These are phyloP conservation scores for Hygrophorus pudorinus DNA, from an alignment of 768 basidiomycete genomes.

Conservation along the genomic window DNA sequence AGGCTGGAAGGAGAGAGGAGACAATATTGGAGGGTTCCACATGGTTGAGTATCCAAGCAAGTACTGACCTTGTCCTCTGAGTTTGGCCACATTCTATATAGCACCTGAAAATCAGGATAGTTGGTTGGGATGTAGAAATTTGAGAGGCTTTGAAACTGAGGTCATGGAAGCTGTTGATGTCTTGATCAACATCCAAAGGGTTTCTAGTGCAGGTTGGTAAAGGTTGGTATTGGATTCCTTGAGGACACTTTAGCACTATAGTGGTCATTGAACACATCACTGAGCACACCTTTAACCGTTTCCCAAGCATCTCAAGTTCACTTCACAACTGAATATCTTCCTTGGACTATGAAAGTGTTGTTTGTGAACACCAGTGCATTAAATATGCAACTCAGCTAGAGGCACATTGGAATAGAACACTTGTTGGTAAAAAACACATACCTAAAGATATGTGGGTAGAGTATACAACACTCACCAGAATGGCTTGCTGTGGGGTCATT, in stretches of 20 bases:
- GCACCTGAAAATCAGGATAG: constrained; percentile 74
- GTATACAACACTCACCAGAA: no score
- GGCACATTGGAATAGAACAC: background rate
- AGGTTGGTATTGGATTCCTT: constrained; percentile 84
- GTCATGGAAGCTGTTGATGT: no score
- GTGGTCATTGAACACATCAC: background rate
- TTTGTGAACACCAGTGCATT: constrained; percentile 5
- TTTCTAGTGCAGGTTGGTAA: constrained; percentile 87
- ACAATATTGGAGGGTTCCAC: no score
- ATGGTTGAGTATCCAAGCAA: no score
- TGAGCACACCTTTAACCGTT: constrained; percentile 71
- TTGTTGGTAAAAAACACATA: constrained; percentile 14
- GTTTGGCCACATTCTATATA: no score
- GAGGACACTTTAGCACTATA: constrained; percentile 11
- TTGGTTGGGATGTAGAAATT: no score
- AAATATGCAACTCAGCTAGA: background rate
- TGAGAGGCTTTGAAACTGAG: no score
- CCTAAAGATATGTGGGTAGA: constrained; percentile 60
- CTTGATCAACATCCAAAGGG: constrained; percentile 83
- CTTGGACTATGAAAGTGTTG: constrained; percentile 3
- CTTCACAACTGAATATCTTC: constrained; percentile 83
- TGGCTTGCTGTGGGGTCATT: no score
- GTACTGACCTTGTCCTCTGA: no score
- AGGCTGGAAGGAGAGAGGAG: constrained; percentile 80
- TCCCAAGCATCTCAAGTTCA: constrained; percentile 95